Evolutionary conservation across 2,329 filamentous ascomycete genomes (phyloP).

Genomic region (Trichoderma arundinaceum): DNA sequence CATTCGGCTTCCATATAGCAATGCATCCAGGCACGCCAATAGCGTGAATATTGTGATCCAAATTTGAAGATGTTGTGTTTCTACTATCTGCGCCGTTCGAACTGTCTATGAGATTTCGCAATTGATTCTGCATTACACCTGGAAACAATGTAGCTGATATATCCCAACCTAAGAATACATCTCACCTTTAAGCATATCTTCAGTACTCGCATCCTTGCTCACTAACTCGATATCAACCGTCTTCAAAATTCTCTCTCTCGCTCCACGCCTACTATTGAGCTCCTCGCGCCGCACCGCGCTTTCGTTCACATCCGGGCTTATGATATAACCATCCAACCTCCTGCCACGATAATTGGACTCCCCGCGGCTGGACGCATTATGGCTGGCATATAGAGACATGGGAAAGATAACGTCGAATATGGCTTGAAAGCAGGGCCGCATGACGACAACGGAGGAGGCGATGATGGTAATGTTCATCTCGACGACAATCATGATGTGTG

Average conservation of each 20-base stretch:
- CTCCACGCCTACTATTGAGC: neutral
- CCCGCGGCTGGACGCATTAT: neutral
- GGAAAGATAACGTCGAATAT: neutral
- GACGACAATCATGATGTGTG: constrained; percentile 10
- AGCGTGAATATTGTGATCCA: no score
- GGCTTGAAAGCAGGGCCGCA: constrained; percentile 2
- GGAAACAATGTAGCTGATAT: neutral
- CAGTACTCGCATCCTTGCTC: constrained; percentile 1
- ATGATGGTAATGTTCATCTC: constrained; percentile 8
- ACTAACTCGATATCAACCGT: neutral
- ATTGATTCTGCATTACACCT: neutral
- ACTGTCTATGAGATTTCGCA: neutral
- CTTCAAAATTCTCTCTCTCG: constrained; percentile 1
- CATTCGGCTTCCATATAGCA: no score
- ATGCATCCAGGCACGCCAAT: no score
- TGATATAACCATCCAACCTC: constrained; percentile 1
- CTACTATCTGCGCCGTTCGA: neutral
- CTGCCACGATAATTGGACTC: neutral
- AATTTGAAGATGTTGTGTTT: no score
- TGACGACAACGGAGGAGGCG: constrained; percentile 8
- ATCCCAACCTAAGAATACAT: neutral
- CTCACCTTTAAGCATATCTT: neutral
- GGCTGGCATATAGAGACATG: neutral
- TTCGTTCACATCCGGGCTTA: neutral
- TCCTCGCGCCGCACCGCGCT: neutral